phyloP scores from a whole-genome alignment of 345 rosid genomes.

The Balakata baccata region DNA sequence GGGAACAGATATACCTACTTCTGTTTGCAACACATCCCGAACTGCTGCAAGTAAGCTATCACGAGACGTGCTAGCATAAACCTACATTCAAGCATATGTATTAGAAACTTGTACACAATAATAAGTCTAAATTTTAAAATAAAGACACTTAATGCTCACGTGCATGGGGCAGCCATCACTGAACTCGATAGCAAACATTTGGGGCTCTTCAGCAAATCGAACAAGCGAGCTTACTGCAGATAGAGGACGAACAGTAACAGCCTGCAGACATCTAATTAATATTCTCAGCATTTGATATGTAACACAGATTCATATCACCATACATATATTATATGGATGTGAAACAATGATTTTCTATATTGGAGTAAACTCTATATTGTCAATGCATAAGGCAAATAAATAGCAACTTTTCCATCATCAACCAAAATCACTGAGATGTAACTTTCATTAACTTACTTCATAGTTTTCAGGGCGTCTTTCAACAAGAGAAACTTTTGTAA shows the following conservation, averaged over 20 bases:
- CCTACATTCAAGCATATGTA: constrained; percentile 43
- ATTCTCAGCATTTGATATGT: constrained; percentile 58
- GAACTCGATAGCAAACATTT: constrained; percentile 96
- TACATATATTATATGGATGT: neutral
- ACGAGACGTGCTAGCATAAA: constrained; percentile 91
- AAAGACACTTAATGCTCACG: constrained; percentile 48
- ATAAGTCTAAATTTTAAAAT: constrained; percentile 10
- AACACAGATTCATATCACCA: neutral
- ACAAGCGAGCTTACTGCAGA: constrained; percentile 84
- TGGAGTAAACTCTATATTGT: neutral
- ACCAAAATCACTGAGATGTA: constrained; percentile 1
- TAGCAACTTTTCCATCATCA: neutral
- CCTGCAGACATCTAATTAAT: constrained; percentile 95
- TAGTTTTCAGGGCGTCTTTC: constrained; percentile 97
- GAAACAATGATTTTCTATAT: neutral
- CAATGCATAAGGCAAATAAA: neutral
- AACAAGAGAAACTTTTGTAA: constrained; percentile 84
- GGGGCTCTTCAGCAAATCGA: constrained; percentile 99
- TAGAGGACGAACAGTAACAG: constrained; percentile 89
- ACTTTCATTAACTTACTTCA: constrained; percentile 77
- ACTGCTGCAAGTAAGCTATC: constrained; percentile 95
- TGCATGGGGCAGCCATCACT: constrained; percentile 94
- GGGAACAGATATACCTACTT: constrained; percentile 59
- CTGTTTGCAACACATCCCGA: constrained; percentile 93
- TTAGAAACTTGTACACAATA: constrained; percentile 28